Conservation (phyloP, 805 yeast genomes). For the Suhomyces sp. region DNA sequence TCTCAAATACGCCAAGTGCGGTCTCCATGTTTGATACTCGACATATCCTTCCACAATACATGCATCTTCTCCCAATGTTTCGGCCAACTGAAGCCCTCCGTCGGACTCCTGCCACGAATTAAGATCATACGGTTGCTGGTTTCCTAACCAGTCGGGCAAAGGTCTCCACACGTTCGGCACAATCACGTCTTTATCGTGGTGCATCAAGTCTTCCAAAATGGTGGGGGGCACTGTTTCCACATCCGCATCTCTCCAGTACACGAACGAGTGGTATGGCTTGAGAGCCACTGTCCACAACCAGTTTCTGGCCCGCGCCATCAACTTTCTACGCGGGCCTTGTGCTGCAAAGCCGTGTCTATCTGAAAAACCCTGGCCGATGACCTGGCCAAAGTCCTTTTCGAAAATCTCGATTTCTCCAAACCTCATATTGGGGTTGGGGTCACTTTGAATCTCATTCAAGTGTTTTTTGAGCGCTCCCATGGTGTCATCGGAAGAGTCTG, state of each 20-base stretch:
- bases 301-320: slow-evolving; percentile 94
- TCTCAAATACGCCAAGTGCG: slow-evolving; percentile 90
- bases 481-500: slow-evolving; percentile 88
- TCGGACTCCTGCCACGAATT: slow-evolving; percentile 86
- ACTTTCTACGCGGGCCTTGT: slow-evolving; percentile 90
- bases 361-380: slow-evolving; percentile 86
- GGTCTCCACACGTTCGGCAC: slow-evolving; percentile 96
- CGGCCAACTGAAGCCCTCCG: slow-evolving; percentile 77
- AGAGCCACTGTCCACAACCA: slow-evolving; percentile 87
- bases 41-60: slow-evolving; percentile 97
- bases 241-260: slow-evolving; percentile 97
- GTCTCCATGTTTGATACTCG: slow-evolving; percentile 97
- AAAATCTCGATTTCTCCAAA: slow-evolving; percentile 85
- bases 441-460: slow-evolving; percentile 61
- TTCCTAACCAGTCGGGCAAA: slow-evolving; percentile 79
- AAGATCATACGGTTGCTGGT: slow-evolving; percentile 80
- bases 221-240: slow-evolving; percentile 89
- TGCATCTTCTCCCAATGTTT: slow-evolving; percentile 81
- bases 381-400: slow-evolving; percentile 92
- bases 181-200: slow-evolving; percentile 83
- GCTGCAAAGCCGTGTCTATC: slow-evolving; percentile 96
- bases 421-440: slow-evolving; percentile 56
- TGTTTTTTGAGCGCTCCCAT: slow-evolving; percentile 61
- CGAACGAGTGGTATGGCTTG: slow-evolving; percentile 92
- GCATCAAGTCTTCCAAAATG: slow-evolving; percentile 88